These are phyloP conservation scores for Entamoeba dispar DNA, from an alignment of 208 protist genomes.

Conservation along the genomic window DNA sequence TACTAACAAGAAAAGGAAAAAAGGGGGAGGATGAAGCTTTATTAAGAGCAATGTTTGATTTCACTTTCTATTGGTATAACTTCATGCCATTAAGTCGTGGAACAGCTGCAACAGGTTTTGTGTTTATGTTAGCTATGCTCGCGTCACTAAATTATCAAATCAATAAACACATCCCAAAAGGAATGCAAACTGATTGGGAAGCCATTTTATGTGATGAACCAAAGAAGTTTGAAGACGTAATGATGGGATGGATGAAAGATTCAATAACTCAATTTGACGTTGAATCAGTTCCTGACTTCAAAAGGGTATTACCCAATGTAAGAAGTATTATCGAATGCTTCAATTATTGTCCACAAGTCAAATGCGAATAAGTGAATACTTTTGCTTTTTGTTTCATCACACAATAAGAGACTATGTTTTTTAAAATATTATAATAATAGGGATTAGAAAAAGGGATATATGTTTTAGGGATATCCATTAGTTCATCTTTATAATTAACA, in stretches of 20 bases:
- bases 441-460: no score
- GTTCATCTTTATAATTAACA: no score
- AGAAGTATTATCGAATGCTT: background rate
- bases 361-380: background rate
- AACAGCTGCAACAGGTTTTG: conserved; percentile 38
- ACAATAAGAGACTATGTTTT: no score
- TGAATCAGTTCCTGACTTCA: background rate
- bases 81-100: conserved; percentile 43
- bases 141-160: conserved; percentile 19
- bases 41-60: conserved; percentile 20
- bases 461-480: no score
- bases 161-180: background rate
- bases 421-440: no score
- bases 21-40: background rate
- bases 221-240: conserved; percentile 5
- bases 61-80: conserved; percentile 46
- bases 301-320: background rate
- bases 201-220: conserved; percentile 23
- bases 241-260: background rate
- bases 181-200: conserved; percentile 31
- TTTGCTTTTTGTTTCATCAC: no score
- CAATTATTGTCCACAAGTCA: background rate
- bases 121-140: conserved; percentile 13
- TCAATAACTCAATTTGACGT: background rate
- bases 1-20: background rate